phyloP scores from a whole-genome alignment of 768 basidiomycete genomes.

The Phallus indusiatus region DNA sequence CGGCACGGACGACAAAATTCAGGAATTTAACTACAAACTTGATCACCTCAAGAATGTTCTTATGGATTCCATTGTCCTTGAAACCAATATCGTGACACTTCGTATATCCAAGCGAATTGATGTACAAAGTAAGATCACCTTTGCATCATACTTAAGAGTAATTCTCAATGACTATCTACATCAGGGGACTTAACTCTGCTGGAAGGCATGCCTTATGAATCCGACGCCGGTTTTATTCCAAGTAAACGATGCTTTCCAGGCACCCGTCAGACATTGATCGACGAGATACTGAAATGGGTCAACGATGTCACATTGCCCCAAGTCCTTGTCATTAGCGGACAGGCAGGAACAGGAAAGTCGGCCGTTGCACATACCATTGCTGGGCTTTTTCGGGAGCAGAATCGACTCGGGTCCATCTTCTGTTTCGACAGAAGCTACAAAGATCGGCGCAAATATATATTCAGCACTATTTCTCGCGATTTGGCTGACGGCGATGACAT shows the following conservation, averaged over 20 bases:
- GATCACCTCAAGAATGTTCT: no score
- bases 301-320: slow-evolving; percentile 9
- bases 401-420: slow-evolving; percentile 15
- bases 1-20: no score
- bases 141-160: no score
- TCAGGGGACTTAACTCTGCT: background rate
- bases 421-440: slow-evolving; percentile 14
- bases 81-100: no score
- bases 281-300: slow-evolving; percentile 11
- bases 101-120: no score
- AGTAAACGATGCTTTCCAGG: background rate
- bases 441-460: slow-evolving; percentile 8
- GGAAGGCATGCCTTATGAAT: background rate
- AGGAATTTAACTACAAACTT: no score
- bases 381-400: slow-evolving; percentile 8
- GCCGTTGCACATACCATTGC: slow-evolving; percentile 24
- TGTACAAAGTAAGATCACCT: no score
- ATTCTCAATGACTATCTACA: no score
- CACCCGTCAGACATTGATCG: slow-evolving; percentile 19
- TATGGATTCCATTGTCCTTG: no score
- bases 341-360: no score
- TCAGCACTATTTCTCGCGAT: slow-evolving; percentile 18
- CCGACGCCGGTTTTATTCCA: background rate
- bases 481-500: slow-evolving; percentile 14
- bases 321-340: slow-evolving; percentile 16